Evolutionary conservation across 2,329 filamentous ascomycete species (phyloP), one percentile per base, ranked within the genome.

Genomic region (Pyricularia sp.): DNA sequence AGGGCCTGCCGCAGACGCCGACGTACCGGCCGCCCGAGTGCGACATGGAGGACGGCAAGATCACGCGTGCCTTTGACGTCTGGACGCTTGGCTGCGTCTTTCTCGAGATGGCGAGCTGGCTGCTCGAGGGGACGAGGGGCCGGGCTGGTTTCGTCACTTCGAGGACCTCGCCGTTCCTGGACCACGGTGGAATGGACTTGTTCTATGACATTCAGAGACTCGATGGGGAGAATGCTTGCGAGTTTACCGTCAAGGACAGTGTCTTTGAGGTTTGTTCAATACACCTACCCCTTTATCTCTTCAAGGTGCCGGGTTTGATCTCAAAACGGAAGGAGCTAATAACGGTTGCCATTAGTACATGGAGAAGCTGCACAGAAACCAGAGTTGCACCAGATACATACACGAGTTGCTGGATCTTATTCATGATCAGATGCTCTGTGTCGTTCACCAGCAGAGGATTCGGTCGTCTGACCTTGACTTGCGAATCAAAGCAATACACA

Each of bases 71-170:
- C 17, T 74, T 69, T 50, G 73, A 74, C 25, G 71, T 74, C 5
- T 74, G 73, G 73, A 70, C 71, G 1, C 65, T 74, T n/a, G 73
- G 72, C 4, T 73, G 72, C 17, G 64, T 74, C 6, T 73, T 70
- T 59, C 61, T 74, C 1, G 73, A 75, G 68, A 72, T 73, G 26
- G 64, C 69, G 1, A 72, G 31, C 4, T 70, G 68, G 68, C n/a
- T 69, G 11, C 58, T 69, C 10, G 66, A 31, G 14, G 66, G 50
- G 7, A 26, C 9, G 17, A 2, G 25, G 14, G 26, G 50, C 4
- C 11, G 25, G 23, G 42, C n/a, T 6, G 28, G 14, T 28, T 67
- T 61, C 26, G 59, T 58, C 12, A 31, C 12, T 26, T 11, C 11
- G 26, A 67, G 66, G 20, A 14, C 4, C 6, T 11, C 12, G 66